phyloP scores from a whole-genome alignment of 345 rosid species.

The Odontarrhena argentea region DNA sequence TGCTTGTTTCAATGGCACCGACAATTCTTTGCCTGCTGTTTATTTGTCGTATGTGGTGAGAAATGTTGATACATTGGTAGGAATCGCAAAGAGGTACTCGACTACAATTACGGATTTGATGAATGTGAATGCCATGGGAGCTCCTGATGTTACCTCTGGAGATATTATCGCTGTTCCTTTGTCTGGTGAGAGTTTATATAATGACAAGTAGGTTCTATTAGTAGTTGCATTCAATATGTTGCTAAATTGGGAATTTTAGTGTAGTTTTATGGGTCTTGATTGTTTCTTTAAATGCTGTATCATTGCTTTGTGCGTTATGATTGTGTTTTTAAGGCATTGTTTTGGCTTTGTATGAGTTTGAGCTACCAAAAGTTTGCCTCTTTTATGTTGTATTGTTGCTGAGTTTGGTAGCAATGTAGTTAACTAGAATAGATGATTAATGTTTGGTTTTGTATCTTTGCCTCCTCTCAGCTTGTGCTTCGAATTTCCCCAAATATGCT shows the following conservation, averaged over 20 bases:
- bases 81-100: constrained; percentile 69
- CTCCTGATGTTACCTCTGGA: constrained; percentile 64
- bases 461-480: constrained; percentile 73
- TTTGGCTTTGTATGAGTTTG: constrained; percentile 4
- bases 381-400: background rate
- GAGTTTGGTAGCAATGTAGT: background rate
- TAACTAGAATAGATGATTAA: background rate
- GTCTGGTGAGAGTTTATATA: constrained; percentile 54
- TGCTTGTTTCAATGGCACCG: constrained; percentile 94
- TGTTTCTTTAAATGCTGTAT: background rate
- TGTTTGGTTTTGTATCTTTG: constrained; percentile 16
- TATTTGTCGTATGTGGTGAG: constrained; percentile 84
- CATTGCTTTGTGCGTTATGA: constrained; percentile 9
- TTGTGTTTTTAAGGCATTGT: constrained; percentile 11
- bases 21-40: constrained; percentile 81
- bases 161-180: constrained; percentile 90
- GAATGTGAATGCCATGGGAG: constrained; percentile 99
- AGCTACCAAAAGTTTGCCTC: constrained; percentile 10
- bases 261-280: constrained; percentile 1
- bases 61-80: constrained; percentile 67
- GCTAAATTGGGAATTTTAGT: background rate
- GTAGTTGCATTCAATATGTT: constrained; percentile 3
- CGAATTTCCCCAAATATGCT: constrained; percentile 76
- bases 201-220: constrained; percentile 5
- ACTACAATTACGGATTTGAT: constrained; percentile 94